phyloP scores from a whole-genome alignment of 306 rosid genomes.

The Castanopsis chinensis region DNA sequence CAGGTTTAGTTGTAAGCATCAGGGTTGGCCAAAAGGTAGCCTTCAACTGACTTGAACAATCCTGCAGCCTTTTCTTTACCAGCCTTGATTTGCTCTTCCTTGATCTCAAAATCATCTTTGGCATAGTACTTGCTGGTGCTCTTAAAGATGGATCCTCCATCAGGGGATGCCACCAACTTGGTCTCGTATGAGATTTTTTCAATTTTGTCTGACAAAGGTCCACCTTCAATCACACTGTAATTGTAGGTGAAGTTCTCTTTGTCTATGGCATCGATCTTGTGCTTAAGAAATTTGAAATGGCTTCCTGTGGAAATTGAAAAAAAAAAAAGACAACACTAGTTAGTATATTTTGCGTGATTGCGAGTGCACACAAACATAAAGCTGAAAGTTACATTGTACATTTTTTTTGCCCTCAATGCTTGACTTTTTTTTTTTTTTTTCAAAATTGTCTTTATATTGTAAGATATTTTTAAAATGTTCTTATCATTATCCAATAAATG shows the following conservation, averaged over 20 bases:
- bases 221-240: slow-evolving; percentile 32
- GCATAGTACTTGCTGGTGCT: slow-evolving; percentile 10
- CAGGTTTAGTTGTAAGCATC: neutral
- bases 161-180: slow-evolving; percentile 23
- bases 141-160: slow-evolving; percentile 36
- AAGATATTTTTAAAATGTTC: too few relatives aligned
- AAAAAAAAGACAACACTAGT: neutral
- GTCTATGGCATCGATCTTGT: slow-evolving; percentile 24
- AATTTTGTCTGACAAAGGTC: neutral
- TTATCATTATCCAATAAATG: too few relatives aligned
- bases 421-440: too few relatives aligned
- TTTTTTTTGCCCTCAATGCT: too few relatives aligned
- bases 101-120: neutral
- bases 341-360: too few relatives aligned
- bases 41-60: neutral
- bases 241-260: slow-evolving; percentile 13
- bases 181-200: slow-evolving; percentile 37
- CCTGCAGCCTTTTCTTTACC: neutral
- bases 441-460: too few relatives aligned
- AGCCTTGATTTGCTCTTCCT: neutral
- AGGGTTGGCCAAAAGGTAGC: neutral
- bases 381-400: too few relatives aligned
- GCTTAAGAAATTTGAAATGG: slow-evolving; percentile 1
- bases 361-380: too few relatives aligned
- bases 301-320: neutral